These are phyloP conservation scores for Acanthamoeba triangularis DNA, from an alignment of 208 protist genomes.

Conservation along the genomic window DNA sequence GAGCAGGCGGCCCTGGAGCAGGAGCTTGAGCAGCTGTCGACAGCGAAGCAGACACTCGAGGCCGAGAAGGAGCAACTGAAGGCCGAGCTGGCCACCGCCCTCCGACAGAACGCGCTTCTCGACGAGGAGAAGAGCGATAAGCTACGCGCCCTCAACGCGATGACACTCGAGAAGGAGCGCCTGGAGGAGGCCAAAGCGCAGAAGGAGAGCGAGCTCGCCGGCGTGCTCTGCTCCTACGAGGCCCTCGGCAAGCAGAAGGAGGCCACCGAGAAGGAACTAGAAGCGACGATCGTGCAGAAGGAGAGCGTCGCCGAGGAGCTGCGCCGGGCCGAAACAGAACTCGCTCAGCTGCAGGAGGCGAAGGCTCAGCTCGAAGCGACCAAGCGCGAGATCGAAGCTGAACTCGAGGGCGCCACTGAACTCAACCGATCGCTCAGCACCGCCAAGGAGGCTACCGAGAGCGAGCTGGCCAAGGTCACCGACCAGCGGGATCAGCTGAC, in stretches of 20 bases:
- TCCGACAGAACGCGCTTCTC: not conserved
- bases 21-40: not conserved
- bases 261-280: slow-evolving; percentile 14
- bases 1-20: not conserved
- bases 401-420: not conserved
- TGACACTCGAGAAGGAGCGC: not conserved
- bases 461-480: not conserved
- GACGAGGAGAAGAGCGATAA: not conserved
- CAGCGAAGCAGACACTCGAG: not conserved
- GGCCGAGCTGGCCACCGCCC: not conserved
- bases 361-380: not conserved
- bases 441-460: not conserved
- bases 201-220: slow-evolving; percentile 19
- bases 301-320: not conserved
- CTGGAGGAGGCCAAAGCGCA: slow-evolving; percentile 1
- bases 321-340: not conserved
- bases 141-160: not conserved
- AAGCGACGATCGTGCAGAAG: not conserved
- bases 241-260: not conserved
- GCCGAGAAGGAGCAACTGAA: not conserved
- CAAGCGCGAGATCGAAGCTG: not conserved
- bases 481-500: not conserved
- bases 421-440: not conserved
- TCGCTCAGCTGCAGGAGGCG: not conserved
- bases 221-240: not conserved